Evolutionary conservation across 2,329 filamentous ascomycete species (phyloP).

Genomic region (Dactylellina cionopaga): DNA sequence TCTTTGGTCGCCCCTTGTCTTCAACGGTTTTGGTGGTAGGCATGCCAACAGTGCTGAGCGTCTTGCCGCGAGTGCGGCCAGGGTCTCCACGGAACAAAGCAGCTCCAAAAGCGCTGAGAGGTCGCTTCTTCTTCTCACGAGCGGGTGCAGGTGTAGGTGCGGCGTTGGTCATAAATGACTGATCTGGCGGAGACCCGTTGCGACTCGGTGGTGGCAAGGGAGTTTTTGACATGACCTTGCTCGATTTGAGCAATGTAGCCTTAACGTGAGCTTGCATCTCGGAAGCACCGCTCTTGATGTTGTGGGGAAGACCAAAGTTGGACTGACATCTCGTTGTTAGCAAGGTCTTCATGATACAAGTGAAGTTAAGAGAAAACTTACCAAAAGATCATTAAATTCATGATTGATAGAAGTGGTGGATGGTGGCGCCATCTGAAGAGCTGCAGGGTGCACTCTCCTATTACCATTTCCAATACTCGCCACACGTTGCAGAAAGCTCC

Average conservation of each 20-base stretch:
- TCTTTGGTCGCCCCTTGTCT: slow-evolving; percentile 34
- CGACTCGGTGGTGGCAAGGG: slow-evolving; percentile 37
- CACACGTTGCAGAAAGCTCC: slow-evolving; percentile 21
- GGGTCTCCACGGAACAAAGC: slow-evolving; percentile 38
- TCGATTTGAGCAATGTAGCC: slow-evolving; percentile 38
- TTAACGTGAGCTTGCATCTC: slow-evolving; percentile 39
- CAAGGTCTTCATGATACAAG: background rate
- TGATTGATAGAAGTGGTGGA: slow-evolving; percentile 21
- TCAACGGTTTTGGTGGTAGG: slow-evolving; percentile 13
- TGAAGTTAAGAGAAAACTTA: background rate
- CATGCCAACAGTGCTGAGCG: slow-evolving; percentile 21
- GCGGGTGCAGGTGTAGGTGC: background rate
- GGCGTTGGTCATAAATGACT: background rate
- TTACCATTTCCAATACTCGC: slow-evolving; percentile 15
- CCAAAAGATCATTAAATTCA: slow-evolving; percentile 38
- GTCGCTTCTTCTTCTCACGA: slow-evolving; percentile 41
- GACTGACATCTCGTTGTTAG: slow-evolving; percentile 17
- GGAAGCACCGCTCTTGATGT: slow-evolving; percentile 43
- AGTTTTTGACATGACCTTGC: slow-evolving; percentile 40
- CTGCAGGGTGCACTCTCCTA: slow-evolving; percentile 44
- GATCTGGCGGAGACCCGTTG: slow-evolving; percentile 18
- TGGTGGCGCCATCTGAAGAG: slow-evolving; percentile 1
- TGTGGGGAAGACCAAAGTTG: slow-evolving; percentile 34
- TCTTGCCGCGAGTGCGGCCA: slow-evolving; percentile 35
- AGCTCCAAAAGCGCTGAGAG: slow-evolving; percentile 38